These are phyloP conservation scores for Russula lepida DNA, from an alignment of 768 basidiomycete species.

Conservation along the genomic window DNA sequence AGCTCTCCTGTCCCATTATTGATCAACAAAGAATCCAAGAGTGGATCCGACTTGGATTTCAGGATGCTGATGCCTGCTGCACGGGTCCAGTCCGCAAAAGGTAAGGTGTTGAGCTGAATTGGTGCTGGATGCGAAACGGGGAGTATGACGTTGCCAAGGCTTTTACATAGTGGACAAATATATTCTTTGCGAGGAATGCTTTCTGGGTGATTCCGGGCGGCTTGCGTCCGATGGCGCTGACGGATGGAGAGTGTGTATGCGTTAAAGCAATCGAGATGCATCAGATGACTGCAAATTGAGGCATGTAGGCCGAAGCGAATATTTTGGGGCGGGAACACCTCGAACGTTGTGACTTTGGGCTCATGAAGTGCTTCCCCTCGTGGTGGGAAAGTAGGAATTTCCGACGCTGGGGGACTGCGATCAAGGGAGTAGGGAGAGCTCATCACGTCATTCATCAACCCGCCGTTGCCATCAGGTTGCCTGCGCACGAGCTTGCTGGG, in stretches of 20 bases:
- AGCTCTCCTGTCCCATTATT: conserved; percentile 81
- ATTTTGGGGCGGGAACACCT: conserved; percentile 61
- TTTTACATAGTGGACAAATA: conserved; percentile 96
- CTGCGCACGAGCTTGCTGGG: conserved; percentile 78
- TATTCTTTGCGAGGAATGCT: conserved; percentile 90
- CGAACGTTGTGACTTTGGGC: conserved; percentile 47
- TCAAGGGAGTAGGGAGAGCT: conserved; percentile 60
- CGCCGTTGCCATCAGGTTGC: conserved; percentile 55
- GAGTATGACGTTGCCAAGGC: conserved; percentile 87
- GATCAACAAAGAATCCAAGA: conserved; percentile 65
- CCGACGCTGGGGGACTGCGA: conserved; percentile 30
- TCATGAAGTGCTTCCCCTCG: conserved; percentile 41
- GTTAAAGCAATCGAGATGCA: conserved; percentile 94
- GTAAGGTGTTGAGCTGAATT: conserved; percentile 42
- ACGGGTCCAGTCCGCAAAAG: conserved; percentile 86
- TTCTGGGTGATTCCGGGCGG: conserved; percentile 90
- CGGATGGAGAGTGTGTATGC: conserved; percentile 82
- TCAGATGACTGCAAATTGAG: conserved; percentile 91
- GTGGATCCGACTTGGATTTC: conserved; percentile 68
- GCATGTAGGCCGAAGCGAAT: conserved; percentile 80
- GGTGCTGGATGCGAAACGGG: conserved; percentile 58
- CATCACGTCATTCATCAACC: conserved; percentile 66
- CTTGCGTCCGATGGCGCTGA: conserved; percentile 79
- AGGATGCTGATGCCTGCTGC: conserved; percentile 83
- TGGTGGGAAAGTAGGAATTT: conserved; percentile 42